A percentile compares a stretch with the other conserved stretches of the same genome.
These are phyloP conservation scores for Arthromyces matolae DNA, from an alignment of 768 basidiomycete species.

Conservation along the genomic window DNA sequence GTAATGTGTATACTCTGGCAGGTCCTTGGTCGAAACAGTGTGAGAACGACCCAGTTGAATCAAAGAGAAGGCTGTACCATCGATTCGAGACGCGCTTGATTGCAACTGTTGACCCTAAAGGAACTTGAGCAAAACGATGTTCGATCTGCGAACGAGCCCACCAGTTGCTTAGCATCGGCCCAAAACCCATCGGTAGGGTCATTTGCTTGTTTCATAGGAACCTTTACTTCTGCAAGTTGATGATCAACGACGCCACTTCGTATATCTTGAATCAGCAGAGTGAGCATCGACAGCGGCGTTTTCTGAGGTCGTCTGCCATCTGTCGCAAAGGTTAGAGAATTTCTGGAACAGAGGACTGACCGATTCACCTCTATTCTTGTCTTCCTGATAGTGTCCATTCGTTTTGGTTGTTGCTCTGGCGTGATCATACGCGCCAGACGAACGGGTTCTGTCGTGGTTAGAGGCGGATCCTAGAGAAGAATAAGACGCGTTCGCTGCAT, in stretches of 20 bases:
- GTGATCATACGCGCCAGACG: neutral
- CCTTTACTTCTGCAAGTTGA: conserved; percentile 62
- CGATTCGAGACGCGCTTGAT: conserved; percentile 58
- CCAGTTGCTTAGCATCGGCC: conserved; percentile 67
- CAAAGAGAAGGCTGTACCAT: conserved; percentile 42
- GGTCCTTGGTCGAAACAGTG: conserved; percentile 45
- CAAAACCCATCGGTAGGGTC: conserved; percentile 57
- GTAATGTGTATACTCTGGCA: conserved; percentile 61
- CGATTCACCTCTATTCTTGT: conserved; percentile 4
- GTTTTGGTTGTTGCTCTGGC: neutral
- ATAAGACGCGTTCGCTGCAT: conserved; percentile 1
- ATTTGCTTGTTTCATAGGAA: conserved; percentile 49
- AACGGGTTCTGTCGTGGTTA: neutral
- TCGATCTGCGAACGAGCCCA: conserved; percentile 19
- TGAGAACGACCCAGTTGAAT: conserved; percentile 3
- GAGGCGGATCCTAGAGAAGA: neutral
- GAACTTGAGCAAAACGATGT: neutral
- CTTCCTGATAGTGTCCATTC: conserved; percentile 2
- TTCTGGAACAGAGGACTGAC: neutral
- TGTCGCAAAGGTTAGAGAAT: neutral
- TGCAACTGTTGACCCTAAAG: conserved; percentile 51
- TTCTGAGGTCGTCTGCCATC: conserved; percentile 13
- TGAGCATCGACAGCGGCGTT: conserved; percentile 48
- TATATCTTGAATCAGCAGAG: conserved; percentile 62
- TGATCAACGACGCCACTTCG: conserved; percentile 51